Base-by-base conservation (phyloP, 2,329 filamentous ascomycete species). In the Penicillium sumatraense region DNA sequence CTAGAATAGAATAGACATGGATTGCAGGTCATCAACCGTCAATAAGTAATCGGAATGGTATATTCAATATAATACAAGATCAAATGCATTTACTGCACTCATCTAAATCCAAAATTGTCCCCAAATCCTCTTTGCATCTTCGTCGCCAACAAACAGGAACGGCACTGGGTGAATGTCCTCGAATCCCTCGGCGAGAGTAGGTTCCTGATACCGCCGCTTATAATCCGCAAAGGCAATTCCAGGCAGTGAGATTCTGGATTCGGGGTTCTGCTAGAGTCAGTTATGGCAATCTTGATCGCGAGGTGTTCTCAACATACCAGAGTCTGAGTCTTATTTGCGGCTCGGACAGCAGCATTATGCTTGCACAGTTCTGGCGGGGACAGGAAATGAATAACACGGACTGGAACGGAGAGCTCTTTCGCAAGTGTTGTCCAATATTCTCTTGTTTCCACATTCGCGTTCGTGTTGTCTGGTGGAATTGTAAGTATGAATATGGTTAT, bases 281-380 rank as follows among this genome's bases (percentile, higher is more conserved):
- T 13, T 23, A 14, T n/a, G n/a, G n/a, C n/a, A n/a, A n/a, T n/a
- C n/a, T n/a, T n/a, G n/a, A n/a, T n/a, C n/a, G n/a, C n/a, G n/a
- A n/a, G n/a, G 8, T 13, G 31, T 29, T 18, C 35, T 44, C 5
- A 24, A 69, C 72, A 42, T 66, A 78, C 74, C 26, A 75, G 53
- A 45, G 68, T 63, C 49, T 72, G 53, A 45, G 68, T 63, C 49
- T 72, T 70, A 60, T 80, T 84, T 62, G 93, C 78, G 1, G 91
- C 86, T 57, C 95, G 85, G 46, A 96, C 90, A 1, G 84, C 85
- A 69, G 96, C 90, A 69, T 99, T 99, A 77, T 99, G 95, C 71
- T 92, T 86, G 72, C 84, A 86, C 8, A 96, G 71, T 40, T 83
- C 81, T 23, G 86, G 73, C 1, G 87, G 80, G 11, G 91, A 89